Conservation (phyloP, 306 rosid genomes). For the Cucumis hystrix region DNA sequence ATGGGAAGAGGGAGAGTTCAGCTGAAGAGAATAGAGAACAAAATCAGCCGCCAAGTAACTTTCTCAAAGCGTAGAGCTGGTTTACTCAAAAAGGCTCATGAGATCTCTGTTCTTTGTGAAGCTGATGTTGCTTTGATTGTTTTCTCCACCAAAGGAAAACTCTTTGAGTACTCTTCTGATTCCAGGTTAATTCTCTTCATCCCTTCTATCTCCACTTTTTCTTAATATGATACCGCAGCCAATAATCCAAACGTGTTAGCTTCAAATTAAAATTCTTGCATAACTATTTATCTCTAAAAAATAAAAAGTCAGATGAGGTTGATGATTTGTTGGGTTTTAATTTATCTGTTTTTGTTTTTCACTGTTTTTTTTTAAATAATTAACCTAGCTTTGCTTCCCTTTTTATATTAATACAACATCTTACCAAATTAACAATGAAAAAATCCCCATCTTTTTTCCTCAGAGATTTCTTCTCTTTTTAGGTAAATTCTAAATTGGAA, state of each 20-base stretch:
- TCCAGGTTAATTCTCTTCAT: conserved; percentile 27
- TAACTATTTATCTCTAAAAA: no score
- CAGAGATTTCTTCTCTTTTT: background rate
- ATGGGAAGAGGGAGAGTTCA: conserved; percentile 85
- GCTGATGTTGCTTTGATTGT: conserved; percentile 68
- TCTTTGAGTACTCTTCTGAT: conserved; percentile 47
- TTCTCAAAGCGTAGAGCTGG: conserved; percentile 63
- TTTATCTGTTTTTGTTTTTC: background rate
- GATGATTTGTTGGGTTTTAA: background rate
- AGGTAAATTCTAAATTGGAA: background rate
- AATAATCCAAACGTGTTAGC: background rate
- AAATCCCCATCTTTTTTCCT: background rate
- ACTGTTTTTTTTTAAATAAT: background rate
- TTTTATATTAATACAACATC: background rate
- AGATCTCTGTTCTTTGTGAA: conserved; percentile 73
- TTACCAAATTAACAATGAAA: background rate
- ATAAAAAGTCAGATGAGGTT: no score
- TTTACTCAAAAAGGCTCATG: conserved; percentile 62
- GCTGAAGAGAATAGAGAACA: conserved; percentile 78
- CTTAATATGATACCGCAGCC: background rate
- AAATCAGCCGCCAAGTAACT: conserved; percentile 69
- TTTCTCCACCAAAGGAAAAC: conserved; percentile 59
- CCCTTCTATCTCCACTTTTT: no score
- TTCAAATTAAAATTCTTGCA: background rate
- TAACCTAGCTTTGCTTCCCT: background rate